These are phyloP conservation scores for Ganoderma meredithae DNA, from an alignment of 1,284 basidiomycete genomes.

Conservation along the genomic window DNA sequence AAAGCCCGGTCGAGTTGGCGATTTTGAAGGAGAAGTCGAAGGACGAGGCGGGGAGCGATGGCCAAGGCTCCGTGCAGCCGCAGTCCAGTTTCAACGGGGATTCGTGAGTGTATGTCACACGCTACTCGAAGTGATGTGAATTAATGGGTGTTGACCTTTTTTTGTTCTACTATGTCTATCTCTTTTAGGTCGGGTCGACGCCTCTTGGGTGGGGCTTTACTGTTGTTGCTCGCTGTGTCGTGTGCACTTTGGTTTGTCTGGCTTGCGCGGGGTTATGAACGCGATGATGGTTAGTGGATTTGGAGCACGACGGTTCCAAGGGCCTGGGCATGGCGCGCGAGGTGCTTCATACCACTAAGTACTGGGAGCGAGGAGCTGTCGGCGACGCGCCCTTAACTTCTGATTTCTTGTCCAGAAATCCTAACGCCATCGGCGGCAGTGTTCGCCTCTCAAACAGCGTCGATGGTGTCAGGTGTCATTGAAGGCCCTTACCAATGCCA, in stretches of 20 bases:
- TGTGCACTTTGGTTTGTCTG: neutral
- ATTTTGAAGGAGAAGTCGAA: constrained; percentile 27
- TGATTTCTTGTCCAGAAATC: too few relatives aligned
- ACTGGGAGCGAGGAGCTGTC: too few relatives aligned
- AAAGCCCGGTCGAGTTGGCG: constrained; percentile 24
- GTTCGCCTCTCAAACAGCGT: too few relatives aligned
- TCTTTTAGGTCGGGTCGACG: neutral
- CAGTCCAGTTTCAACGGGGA: neutral
- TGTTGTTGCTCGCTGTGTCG: neutral
- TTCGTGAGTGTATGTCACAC: constrained; percentile 1
- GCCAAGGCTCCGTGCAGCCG: neutral
- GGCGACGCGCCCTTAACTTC: too few relatives aligned
- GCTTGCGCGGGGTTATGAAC: neutral
- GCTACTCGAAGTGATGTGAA: neutral
- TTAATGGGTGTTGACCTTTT: neutral
- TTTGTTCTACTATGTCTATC: neutral
- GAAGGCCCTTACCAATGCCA: too few relatives aligned
- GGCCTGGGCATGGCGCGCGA: too few relatives aligned
- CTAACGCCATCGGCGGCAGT: too few relatives aligned
- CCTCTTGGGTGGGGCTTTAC: neutral
- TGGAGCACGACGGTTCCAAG: neutral
- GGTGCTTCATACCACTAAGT: too few relatives aligned
- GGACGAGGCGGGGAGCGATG: constrained; percentile 10
- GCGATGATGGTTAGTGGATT: neutral
- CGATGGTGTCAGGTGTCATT: too few relatives aligned